phyloP scores from a whole-genome alignment of 768 basidiomycete genomes.

The Leccinum pellstonianum region DNA sequence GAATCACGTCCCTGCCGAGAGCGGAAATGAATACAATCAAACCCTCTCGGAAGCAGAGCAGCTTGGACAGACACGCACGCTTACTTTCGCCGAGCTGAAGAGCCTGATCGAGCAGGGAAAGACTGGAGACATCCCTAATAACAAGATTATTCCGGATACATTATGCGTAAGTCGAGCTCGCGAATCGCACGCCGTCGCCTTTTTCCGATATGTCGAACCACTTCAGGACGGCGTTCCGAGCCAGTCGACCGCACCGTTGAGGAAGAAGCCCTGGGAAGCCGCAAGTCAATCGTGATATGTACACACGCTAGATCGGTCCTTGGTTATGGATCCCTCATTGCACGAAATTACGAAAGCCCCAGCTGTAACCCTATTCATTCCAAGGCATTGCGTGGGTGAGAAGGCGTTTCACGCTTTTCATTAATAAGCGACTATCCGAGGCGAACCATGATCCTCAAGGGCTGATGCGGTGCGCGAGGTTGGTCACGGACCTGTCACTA shows the following conservation, averaged over 20 bases:
- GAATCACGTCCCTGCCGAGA: conserved; percentile 10
- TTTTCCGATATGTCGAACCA: conserved; percentile 4
- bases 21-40: conserved; percentile 22
- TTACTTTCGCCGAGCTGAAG: conserved; percentile 69
- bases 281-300: conserved; percentile 16
- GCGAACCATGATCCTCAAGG: conserved; percentile 9
- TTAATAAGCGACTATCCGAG: conserved; percentile 7
- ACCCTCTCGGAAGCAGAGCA: conserved; percentile 7
- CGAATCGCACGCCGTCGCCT: background rate
- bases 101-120: conserved; percentile 69
- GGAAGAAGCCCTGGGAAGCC: conserved; percentile 72
- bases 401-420: conserved; percentile 4
- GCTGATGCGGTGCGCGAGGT: conserved; percentile 2
- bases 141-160: conserved; percentile 64
- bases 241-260: conserved; percentile 45
- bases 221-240: conserved; percentile 56
- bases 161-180: conserved; percentile 52
- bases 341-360: conserved; percentile 18
- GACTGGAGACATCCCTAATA: conserved; percentile 75
- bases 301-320: conserved; percentile 12
- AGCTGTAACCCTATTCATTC: conserved; percentile 10
- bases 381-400: conserved; percentile 12
- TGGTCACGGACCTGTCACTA: conserved; percentile 2
- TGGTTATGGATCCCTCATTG: conserved; percentile 7
- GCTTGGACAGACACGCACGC: conserved; percentile 31